Conservation (phyloP, 495 filamentous ascomycete species). For the Trichocladium uniseriatum region DNA sequence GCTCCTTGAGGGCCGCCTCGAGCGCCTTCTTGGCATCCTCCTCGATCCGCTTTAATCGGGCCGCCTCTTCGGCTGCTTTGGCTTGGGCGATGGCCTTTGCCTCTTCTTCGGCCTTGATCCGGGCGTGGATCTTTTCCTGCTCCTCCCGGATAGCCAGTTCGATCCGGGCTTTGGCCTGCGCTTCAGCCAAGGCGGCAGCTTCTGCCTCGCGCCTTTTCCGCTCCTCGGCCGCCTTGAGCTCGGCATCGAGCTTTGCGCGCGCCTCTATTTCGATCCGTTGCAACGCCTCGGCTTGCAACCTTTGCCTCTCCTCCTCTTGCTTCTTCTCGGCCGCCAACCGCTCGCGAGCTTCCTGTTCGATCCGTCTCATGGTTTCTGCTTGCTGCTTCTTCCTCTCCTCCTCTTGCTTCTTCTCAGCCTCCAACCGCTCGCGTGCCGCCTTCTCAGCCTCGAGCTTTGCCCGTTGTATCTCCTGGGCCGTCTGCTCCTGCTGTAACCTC, state of each 20-base stretch:
- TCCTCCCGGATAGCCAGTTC: conserved; percentile 29
- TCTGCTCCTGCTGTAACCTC: conserved; percentile 27
- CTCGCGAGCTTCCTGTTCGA: conserved; percentile 16
- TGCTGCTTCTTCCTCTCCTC: conserved; percentile 28
- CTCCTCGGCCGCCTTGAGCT: conserved; percentile 27
- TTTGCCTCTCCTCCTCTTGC: conserved; percentile 26
- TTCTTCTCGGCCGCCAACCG: conserved; percentile 27
- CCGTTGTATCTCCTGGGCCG: conserved; percentile 28
- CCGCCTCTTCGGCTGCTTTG: conserved; percentile 26
- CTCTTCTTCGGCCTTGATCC: conserved; percentile 17
- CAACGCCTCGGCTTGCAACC: conserved; percentile 28
- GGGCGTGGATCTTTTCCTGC: conserved; percentile 16
- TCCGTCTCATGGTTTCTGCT: conserved; percentile 28
- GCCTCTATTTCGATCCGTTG: conserved; percentile 35
- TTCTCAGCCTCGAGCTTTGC: conserved; percentile 39
- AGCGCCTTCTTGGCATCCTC: conserved; percentile 39
- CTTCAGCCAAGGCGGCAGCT: conserved; percentile 35
- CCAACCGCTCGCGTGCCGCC: conserved; percentile 30
- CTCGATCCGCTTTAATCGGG: conserved; percentile 19
- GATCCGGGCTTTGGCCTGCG: conserved; percentile 30
- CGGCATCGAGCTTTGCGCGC: conserved; percentile 32
- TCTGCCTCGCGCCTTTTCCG: conserved; percentile 39
- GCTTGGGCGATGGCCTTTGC: conserved; percentile 26
- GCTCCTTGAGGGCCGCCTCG: conserved; percentile 46
- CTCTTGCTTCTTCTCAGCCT: conserved; percentile 25